Percentiles rank a stretch among this genome's conserved stretches.
Conservation (phyloP, 2,329 filamentous ascomycete species). For the Cryoendolithus antarcticus region DNA sequence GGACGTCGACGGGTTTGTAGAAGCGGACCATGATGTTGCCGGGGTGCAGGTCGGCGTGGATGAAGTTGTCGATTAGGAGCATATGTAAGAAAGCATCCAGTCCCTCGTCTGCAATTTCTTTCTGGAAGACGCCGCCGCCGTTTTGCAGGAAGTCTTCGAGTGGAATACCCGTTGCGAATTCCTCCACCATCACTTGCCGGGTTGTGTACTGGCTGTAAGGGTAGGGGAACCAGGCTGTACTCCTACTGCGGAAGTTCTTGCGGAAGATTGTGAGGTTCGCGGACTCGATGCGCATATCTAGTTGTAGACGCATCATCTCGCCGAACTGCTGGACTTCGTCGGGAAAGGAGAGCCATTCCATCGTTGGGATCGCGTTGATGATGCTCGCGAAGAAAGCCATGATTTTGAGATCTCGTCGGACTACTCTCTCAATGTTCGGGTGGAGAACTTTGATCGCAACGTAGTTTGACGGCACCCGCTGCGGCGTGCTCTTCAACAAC, state of each 20-base stretch:
- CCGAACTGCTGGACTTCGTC: constrained; percentile 91
- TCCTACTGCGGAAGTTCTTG: constrained; percentile 75
- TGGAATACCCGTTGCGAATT: constrained; percentile 90
- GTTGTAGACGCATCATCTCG: constrained; percentile 96
- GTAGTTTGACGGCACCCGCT: constrained; percentile 76
- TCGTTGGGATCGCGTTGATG: constrained; percentile 80
- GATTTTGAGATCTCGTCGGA: constrained; percentile 81
- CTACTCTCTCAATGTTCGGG: constrained; percentile 76
- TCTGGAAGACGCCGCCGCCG: constrained; percentile 82
- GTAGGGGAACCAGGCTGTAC: constrained; percentile 93
- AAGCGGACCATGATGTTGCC: constrained; percentile 99
- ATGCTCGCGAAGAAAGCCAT: constrained; percentile 82
- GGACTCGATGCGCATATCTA: constrained; percentile 88
- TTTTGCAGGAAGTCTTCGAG: constrained; percentile 81
- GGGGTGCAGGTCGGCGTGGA: constrained; percentile 90
- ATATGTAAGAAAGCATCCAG: constrained; percentile 93
- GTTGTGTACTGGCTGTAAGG: constrained; percentile 89
- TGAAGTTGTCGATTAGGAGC: constrained; percentile 93
- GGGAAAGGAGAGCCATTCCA: constrained; percentile 92
- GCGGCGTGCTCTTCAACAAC: constrained; percentile 74
- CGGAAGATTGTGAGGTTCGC: constrained; percentile 82
- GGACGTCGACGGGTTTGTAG: constrained; percentile 67
- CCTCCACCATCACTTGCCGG: constrained; percentile 81
- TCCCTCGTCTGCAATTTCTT: constrained; percentile 88
- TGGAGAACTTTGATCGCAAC: constrained; percentile 95